Evolutionary conservation across 1,284 basidiomycete genomes (phyloP).

Genomic region (Ceraceosorus guamensis): DNA sequence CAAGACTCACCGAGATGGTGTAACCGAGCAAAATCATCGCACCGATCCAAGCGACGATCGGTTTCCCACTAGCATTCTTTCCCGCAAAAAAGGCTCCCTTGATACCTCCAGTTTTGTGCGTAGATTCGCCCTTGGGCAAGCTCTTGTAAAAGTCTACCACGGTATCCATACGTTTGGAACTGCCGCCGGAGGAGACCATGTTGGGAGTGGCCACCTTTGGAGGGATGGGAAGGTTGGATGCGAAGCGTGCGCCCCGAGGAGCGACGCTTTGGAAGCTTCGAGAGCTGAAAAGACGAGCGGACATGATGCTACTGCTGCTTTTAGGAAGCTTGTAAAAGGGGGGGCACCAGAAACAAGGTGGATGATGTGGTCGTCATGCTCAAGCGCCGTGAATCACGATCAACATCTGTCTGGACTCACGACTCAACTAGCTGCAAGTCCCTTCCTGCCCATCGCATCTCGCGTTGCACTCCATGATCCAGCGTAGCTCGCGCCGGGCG

Average conservation of each 20-base stretch:
- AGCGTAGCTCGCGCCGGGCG: too few relatives aligned
- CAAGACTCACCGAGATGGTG: conserved; percentile 37
- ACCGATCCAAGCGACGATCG: conserved; percentile 65
- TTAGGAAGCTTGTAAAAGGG: too few relatives aligned
- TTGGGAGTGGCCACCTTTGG: conserved; percentile 89
- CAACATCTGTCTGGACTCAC: too few relatives aligned
- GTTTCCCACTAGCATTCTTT: conserved; percentile 71
- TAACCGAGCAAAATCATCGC: conserved; percentile 72
- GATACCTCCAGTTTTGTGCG: conserved; percentile 59
- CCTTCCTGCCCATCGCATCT: too few relatives aligned
- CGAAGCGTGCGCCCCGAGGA: conserved; percentile 1
- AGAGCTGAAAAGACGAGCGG: too few relatives aligned
- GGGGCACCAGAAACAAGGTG: too few relatives aligned
- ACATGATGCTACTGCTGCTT: too few relatives aligned
- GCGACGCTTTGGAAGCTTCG: not conserved
- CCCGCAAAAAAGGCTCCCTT: conserved; percentile 73
- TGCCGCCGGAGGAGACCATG: conserved; percentile 72
- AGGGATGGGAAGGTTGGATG: conserved; percentile 60
- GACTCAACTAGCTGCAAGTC: too few relatives aligned
- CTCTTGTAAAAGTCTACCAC: conserved; percentile 92
- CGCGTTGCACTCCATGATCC: too few relatives aligned
- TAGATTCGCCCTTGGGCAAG: conserved; percentile 64
- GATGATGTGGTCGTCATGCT: too few relatives aligned
- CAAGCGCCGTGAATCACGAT: too few relatives aligned
- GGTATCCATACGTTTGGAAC: conserved; percentile 66